Evolutionary conservation across 164 flowering plant species (phyloP).

Genomic region (Piper longum): DNA sequence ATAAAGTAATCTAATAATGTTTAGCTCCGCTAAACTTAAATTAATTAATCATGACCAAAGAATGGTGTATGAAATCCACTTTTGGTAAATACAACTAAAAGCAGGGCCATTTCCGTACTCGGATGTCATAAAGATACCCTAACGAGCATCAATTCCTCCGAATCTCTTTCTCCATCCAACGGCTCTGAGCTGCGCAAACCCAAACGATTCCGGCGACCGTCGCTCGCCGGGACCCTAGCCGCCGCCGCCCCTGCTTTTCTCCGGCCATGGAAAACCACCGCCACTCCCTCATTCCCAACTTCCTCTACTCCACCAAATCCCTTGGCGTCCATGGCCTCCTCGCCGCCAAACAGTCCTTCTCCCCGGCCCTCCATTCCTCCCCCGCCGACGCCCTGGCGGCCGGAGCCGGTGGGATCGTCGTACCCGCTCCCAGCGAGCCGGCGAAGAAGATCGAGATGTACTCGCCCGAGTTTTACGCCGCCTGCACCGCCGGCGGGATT

Average conservation of each 20-base stretch:
- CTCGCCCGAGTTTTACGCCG: conserved; percentile 55
- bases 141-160: no score
- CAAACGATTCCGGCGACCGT: no score
- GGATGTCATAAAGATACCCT: no score
- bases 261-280: background rate
- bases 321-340: background rate
- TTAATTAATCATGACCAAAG: no score
- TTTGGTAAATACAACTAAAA: no score
- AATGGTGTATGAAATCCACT: no score
- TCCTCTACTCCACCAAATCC: conserved; percentile 4
- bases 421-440: conserved; percentile 51
- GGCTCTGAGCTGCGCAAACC: no score
- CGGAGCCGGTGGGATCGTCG: conserved; percentile 8
- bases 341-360: background rate
- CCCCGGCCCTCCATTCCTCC: background rate
- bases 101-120: no score
- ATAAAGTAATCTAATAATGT: no score
- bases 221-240: no score
- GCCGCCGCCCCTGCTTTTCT: background rate
- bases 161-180: no score
- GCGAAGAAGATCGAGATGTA: conserved; percentile 36
- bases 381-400: background rate
- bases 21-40: no score
- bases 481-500: conserved; percentile 46
- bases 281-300: conserved; percentile 3